Percentiles rank a stretch among this genome's conserved stretches.
These are phyloP conservation scores for Phellopilus nigrolimitatus DNA, from an alignment of 1,284 basidiomycete species.

Conservation along the genomic window DNA sequence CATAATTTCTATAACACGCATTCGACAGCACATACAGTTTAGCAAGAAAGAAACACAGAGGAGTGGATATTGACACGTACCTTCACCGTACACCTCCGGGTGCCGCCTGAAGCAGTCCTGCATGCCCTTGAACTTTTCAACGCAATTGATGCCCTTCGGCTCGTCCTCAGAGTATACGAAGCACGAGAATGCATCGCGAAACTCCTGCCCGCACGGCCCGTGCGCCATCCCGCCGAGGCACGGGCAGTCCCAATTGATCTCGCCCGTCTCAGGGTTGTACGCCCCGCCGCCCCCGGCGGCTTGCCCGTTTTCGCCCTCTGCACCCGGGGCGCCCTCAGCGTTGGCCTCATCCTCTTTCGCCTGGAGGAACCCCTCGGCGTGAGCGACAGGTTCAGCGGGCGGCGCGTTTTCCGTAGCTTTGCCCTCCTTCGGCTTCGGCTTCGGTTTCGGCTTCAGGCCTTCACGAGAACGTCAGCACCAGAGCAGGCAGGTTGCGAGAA, in stretches of 20 bases:
- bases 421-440: not conserved
- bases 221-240: constrained; percentile 98
- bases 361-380: not conserved
- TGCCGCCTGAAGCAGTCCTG: constrained; percentile 97
- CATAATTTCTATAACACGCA: constrained; percentile 49
- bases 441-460: not conserved
- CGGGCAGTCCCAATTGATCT: constrained; percentile 98
- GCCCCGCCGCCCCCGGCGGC: constrained; percentile 44
- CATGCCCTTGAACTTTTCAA: constrained; percentile 98
- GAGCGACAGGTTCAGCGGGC: too few species aligned
- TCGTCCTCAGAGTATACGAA: constrained; percentile 94
- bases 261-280: constrained; percentile 91
- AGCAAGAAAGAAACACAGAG: constrained; percentile 1
- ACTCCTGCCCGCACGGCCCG: constrained; percentile 92
- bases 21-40: constrained; percentile 12
- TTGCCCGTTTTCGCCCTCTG: constrained; percentile 29
- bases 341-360: not conserved
- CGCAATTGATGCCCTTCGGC: constrained; percentile 97
- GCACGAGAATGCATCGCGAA: constrained; percentile 95
- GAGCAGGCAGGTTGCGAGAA: not conserved
- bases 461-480: not conserved
- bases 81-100: constrained; percentile 93
- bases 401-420: not conserved
- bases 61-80: constrained; percentile 39
- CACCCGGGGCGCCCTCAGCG: constrained; percentile 7